Conservation (phyloP, 2,329 filamentous ascomycete species). For the Alternaria dauci region DNA sequence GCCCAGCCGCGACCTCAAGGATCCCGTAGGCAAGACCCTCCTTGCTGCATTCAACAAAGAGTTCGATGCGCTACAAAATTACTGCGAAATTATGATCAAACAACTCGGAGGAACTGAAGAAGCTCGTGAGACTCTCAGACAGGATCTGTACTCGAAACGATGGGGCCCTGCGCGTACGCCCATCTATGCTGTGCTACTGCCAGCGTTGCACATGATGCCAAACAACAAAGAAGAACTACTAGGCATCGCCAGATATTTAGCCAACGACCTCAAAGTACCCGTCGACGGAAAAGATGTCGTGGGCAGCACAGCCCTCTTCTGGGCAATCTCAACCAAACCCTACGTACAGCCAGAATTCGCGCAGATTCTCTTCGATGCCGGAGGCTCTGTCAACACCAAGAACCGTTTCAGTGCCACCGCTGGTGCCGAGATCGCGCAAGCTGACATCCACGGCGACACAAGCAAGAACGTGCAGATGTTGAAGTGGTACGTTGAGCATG, state of each 20-base stretch:
- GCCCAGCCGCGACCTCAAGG: conserved; percentile 22
- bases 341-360: conserved; percentile 22
- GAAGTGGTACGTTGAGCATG: conserved; percentile 28
- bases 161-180: conserved; percentile 25
- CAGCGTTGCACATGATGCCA: conserved; percentile 14
- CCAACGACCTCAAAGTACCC: conserved; percentile 17
- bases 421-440: conserved; percentile 24
- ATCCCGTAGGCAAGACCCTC: conserved; percentile 19
- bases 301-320: conserved; percentile 25
- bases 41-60: conserved; percentile 8
- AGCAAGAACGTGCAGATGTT: conserved; percentile 23
- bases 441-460: conserved; percentile 20
- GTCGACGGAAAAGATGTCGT: conserved; percentile 22
- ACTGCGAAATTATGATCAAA: conserved; percentile 11
- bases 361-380: conserved; percentile 27
- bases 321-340: conserved; percentile 26
- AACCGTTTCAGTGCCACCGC: conserved; percentile 21
- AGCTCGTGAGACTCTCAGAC: conserved; percentile 11
- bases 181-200: conserved; percentile 23
- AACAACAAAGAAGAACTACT: conserved; percentile 9
- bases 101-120: conserved; percentile 10
- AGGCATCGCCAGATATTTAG: conserved; percentile 19
- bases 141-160: conserved; percentile 18
- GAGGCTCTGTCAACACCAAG: conserved; percentile 20
- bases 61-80: conserved; percentile 8